Evolutionary conservation across 495 filamentous ascomycete species (phyloP), one percentile per base, ranked within the genome.

Genomic region (Penicillium psychrofluorescens): DNA sequence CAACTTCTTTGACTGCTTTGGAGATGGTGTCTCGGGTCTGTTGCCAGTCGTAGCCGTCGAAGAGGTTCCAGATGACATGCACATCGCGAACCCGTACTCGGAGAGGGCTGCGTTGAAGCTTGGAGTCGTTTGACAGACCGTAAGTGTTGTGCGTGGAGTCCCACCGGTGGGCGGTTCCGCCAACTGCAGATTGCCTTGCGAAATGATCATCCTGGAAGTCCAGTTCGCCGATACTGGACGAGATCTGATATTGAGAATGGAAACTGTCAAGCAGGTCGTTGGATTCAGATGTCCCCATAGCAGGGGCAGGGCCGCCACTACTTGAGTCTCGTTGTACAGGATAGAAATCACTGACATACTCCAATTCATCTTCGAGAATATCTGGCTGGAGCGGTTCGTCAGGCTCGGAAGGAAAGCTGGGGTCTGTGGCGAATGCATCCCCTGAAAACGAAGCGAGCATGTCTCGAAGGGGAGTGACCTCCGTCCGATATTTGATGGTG

Each of bases 1-100:
- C 88, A 1, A 97, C 83, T 29, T 92, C 81, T 45, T 90, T 77
- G 6, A 97, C 88, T 11, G 86, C 90, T 54, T 88, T 83, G 16
- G 82, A 79, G 53, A 95, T 95, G 4, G 82, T 81, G 45, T 95
- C 88, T 38, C 90, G 70, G 0, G 92, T 97, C 28, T 78, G 71
- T 51, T 81, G 80, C 94, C 94, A 99, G 63, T 99, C 94, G 58
- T 95, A 99, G 6, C 94, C 94, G 66, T 99, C 94, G 59, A 89
- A 95, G 2, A 99, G 70, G 59, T 99, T 95, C 94, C 94, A 99
- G 48, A 97, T 95, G 37, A 95, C 69, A 59, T 97, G 87, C 11
- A 94, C 81, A 61, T 95, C 89, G 5, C 87, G 80, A 11, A 96
- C 74, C 29, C 79, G 77, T 8, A 97, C 70, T 46, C 80, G 79